phyloP scores from a whole-genome alignment of 2,329 filamentous ascomycete species.

The Curvularia sp. region DNA sequence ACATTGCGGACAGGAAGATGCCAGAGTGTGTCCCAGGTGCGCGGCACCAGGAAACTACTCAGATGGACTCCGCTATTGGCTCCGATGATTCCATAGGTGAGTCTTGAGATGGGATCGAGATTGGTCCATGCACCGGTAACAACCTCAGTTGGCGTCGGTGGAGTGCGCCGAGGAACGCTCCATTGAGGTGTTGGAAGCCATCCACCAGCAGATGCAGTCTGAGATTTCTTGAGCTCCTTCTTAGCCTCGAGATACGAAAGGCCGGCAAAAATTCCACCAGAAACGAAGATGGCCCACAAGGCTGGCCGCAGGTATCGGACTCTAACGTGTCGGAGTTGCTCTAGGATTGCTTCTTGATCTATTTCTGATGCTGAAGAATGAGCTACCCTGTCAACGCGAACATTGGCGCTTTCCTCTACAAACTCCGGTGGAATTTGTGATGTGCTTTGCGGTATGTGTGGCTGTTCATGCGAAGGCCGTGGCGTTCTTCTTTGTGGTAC shows the following conservation, averaged over 20 bases:
- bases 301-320: constrained; percentile 39
- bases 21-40: constrained; percentile 38
- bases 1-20: constrained; percentile 40
- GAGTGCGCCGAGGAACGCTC: constrained; percentile 20
- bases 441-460: constrained; percentile 14
- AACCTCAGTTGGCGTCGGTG: constrained; percentile 39
- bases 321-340: constrained; percentile 22
- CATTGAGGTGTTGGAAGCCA: constrained; percentile 31
- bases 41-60: constrained; percentile 30
- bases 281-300: constrained; percentile 39
- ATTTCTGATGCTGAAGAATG: neutral
- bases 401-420: constrained; percentile 12
- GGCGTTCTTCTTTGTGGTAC: constrained; percentile 9
- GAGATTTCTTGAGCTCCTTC: constrained; percentile 32
- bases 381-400: neutral
- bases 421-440: constrained; percentile 10
- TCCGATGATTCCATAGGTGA: constrained; percentile 40
- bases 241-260: constrained; percentile 41
- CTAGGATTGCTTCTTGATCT: constrained; percentile 3
- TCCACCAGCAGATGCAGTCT: constrained; percentile 14
- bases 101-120: constrained; percentile 36
- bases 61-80: constrained; percentile 39
- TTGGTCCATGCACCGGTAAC: constrained; percentile 34
- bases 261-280: constrained; percentile 37
- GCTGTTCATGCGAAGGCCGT: constrained; percentile 12